phyloP scores from a whole-genome alignment of 2,329 filamentous ascomycete genomes.

The Ophiostoma himal-ulmi region DNA sequence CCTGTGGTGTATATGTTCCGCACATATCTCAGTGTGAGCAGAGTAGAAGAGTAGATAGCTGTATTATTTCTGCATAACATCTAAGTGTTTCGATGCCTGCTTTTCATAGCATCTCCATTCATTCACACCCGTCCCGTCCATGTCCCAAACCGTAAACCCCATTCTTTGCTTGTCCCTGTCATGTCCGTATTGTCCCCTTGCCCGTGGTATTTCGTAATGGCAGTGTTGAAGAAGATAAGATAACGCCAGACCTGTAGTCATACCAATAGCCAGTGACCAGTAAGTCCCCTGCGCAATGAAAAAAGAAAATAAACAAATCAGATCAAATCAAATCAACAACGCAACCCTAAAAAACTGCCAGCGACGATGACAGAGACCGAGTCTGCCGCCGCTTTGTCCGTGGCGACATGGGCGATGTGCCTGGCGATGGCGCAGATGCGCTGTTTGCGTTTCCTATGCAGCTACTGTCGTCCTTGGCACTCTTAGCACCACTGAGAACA shows the following conservation, averaged over 20 bases:
- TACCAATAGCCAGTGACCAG: background rate
- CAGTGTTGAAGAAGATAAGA: conserved; percentile 1
- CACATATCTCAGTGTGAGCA: too few relatives aligned
- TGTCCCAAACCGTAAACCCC: background rate
- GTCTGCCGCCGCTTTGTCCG: conserved; percentile 32
- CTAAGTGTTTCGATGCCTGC: background rate
- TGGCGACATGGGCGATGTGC: conserved; percentile 30
- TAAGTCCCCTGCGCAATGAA: background rate
- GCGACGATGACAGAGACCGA: conserved; percentile 24
- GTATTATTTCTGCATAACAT: background rate
- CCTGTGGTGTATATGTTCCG: background rate
- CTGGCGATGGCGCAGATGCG: conserved; percentile 19
- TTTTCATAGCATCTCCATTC: background rate
- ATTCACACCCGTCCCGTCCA: background rate
- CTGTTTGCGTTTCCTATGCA: background rate
- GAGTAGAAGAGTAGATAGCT: background rate
- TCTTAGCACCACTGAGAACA: conserved; percentile 29
- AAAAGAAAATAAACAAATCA: background rate
- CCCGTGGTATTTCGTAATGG: conserved; percentile 4
- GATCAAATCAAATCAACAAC: background rate
- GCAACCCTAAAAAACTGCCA: conserved; percentile 23
- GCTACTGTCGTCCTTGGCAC: background rate
- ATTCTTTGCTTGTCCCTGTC: background rate
- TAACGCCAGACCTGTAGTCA: background rate
- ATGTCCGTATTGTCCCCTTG: background rate